Conservation (phyloP, 768 basidiomycete species). For the Agrocybe praecox region DNA sequence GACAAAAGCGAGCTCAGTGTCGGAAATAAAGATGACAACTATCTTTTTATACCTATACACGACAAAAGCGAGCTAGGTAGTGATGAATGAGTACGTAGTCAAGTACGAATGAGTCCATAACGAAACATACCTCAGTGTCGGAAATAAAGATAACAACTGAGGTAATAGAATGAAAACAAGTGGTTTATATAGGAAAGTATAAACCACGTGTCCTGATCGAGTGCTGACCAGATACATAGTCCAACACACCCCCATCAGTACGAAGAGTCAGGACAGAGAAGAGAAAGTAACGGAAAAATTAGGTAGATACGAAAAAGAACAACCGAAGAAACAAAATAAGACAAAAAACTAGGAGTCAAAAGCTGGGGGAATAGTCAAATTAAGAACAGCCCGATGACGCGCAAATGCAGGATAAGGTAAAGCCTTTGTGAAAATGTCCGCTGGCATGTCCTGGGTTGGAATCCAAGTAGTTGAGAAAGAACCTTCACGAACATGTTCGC, state of each 20-base stretch:
- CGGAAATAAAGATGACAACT: no score
- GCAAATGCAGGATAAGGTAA: constrained; percentile 15
- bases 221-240: background rate
- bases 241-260: constrained; percentile 7
- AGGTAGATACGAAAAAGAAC: background rate
- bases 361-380: background rate
- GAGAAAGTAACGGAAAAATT: background rate
- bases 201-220: no score
- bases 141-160: no score
- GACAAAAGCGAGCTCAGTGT: no score
- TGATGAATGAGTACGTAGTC: no score
- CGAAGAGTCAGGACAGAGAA: background rate
- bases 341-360: constrained; percentile 12
- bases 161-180: no score
- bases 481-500: constrained; percentile 24
- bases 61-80: no score
- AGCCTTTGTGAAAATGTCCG: constrained; percentile 44
- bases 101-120: no score
- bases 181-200: no score
- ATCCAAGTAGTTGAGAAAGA: constrained; percentile 25
- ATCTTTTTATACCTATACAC: no score
- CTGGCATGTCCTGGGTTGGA: constrained; percentile 32
- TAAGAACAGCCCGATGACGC: constrained; percentile 14
- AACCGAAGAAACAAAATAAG: background rate
- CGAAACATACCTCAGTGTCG: no score